A percentile compares a stretch with the other conserved stretches of the same genome.
These are phyloP conservation scores for Sonneratia caseolaris DNA, from an alignment of 345 rosid species.

Conservation along the genomic window DNA sequence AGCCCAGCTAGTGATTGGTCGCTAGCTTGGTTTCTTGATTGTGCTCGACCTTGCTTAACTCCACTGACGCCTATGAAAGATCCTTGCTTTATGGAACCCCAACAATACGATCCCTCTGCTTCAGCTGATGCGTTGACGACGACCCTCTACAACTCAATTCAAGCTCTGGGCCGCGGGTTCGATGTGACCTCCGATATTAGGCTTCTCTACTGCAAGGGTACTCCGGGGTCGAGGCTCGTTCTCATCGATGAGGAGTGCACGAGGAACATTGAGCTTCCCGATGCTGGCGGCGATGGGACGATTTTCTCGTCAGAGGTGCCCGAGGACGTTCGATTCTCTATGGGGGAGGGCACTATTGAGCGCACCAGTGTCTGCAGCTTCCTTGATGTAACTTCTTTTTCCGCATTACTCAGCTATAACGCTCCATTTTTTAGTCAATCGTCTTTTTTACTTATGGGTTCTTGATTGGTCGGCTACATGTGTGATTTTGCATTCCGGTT, in stretches of 20 bases:
- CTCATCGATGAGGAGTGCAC: slow-evolving; percentile 50
- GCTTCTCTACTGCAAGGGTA: slow-evolving; percentile 84
- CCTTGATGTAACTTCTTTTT: slow-evolving; percentile 47
- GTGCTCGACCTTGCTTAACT: not conserved
- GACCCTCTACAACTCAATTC: slow-evolving; percentile 74
- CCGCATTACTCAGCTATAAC: slow-evolving; percentile 5
- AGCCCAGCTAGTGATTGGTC: not conserved
- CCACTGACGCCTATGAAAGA: slow-evolving; percentile 10
- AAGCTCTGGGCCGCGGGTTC: slow-evolving; percentile 89
- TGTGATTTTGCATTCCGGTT: not conserved
- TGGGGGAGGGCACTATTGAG: slow-evolving; percentile 29
- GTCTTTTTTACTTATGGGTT: not conserved
- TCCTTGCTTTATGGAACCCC: slow-evolving; percentile 26
- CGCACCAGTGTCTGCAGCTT: slow-evolving; percentile 58
- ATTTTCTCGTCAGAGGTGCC: slow-evolving; percentile 47
- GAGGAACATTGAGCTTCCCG: slow-evolving; percentile 37
- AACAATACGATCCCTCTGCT: slow-evolving; percentile 17
- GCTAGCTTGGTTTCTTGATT: not conserved
- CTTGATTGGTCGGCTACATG: not conserved
- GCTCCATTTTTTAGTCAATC: not conserved
- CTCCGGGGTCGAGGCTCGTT: slow-evolving; percentile 82
- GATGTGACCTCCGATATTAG: slow-evolving; percentile 94
- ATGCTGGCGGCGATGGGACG: slow-evolving; percentile 29
- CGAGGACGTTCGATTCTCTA: slow-evolving; percentile 52
- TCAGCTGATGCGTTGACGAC: slow-evolving; percentile 39